phyloP scores from a whole-genome alignment of 129 eudicot species.

The Lactuca sativa region DNA sequence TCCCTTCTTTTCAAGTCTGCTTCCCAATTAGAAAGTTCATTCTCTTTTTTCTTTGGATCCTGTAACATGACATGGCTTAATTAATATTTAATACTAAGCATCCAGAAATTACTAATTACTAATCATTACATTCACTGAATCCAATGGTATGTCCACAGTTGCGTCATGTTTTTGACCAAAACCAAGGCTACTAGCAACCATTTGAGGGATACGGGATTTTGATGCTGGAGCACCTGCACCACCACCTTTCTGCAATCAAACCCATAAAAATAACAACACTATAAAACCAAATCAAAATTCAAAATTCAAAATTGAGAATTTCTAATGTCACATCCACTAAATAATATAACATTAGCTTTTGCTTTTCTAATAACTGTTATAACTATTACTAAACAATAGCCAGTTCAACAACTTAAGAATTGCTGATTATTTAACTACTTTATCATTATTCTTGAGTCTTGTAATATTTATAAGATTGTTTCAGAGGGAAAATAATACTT shows the following conservation, averaged over 20 bases:
- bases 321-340: no score
- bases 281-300: not conserved
- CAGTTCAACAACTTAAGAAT: constrained; percentile 1
- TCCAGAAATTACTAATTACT: not conserved
- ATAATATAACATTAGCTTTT: not conserved
- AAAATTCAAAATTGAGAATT: not conserved
- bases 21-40: constrained; percentile 85
- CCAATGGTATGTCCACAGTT: constrained; percentile 87
- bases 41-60: constrained; percentile 77
- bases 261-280: not conserved
- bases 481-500: no score
- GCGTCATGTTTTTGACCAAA: constrained; percentile 97
- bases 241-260: constrained; percentile 60
- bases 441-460: no score
- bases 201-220: constrained; percentile 79
- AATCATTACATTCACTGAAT: constrained; percentile 53
- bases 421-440: not conserved
- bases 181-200: constrained; percentile 71
- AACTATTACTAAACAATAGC: not conserved
- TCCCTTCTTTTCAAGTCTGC: constrained; percentile 86
- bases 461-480: no score
- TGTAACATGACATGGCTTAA: constrained; percentile 22
- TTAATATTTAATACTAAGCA: constrained; percentile 19
- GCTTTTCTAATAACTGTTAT: not conserved
- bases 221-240: constrained; percentile 53